These are phyloP conservation scores for Candida railenensis DNA, from an alignment of 805 yeast species.

Conservation along the genomic window DNA sequence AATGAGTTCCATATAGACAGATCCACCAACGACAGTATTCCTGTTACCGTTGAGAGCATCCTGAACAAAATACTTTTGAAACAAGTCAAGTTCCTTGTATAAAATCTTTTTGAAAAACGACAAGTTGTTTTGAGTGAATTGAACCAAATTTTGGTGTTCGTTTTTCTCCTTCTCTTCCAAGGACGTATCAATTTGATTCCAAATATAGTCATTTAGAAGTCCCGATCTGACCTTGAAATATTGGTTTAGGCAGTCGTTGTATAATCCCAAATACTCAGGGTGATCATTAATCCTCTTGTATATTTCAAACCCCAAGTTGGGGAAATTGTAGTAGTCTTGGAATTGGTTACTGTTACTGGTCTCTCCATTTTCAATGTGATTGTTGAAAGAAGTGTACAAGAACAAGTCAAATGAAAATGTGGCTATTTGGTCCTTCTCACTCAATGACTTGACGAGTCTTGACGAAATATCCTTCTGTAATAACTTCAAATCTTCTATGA, in stretches of 20 bases:
- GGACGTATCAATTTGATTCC: constrained; percentile 30
- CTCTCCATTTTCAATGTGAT: constrained; percentile 6
- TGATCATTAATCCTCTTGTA: constrained; percentile 35
- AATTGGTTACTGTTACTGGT: background rate
- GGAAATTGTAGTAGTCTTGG: constrained; percentile 20
- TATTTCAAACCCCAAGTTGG: constrained; percentile 34
- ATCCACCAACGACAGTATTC: background rate
- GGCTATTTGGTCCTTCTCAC: constrained; percentile 13
- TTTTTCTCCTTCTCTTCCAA: constrained; percentile 9
- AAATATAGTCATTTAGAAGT: constrained; percentile 43
- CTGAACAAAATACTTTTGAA: constrained; percentile 49
- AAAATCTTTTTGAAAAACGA: constrained; percentile 59
- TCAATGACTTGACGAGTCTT: constrained; percentile 16
- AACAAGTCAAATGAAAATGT: constrained; percentile 56
- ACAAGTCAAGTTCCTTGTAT: constrained; percentile 60
- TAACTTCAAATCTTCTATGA: constrained; percentile 43
- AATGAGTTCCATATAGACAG: constrained; percentile 33
- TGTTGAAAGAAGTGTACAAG: constrained; percentile 61
- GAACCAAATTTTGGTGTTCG: constrained; percentile 43
- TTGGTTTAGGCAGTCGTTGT: constrained; percentile 60
- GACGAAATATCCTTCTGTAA: constrained; percentile 19
- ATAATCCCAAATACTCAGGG: constrained; percentile 62
- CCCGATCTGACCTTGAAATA: constrained; percentile 60
- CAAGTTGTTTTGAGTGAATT: constrained; percentile 60
- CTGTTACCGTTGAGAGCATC: constrained; percentile 6